A percentile compares a stretch with the other conserved stretches of the same genome.
phyloP scores from a whole-genome alignment of 2,329 filamentous ascomycete species.

The Macroventuria anomochaeta region DNA sequence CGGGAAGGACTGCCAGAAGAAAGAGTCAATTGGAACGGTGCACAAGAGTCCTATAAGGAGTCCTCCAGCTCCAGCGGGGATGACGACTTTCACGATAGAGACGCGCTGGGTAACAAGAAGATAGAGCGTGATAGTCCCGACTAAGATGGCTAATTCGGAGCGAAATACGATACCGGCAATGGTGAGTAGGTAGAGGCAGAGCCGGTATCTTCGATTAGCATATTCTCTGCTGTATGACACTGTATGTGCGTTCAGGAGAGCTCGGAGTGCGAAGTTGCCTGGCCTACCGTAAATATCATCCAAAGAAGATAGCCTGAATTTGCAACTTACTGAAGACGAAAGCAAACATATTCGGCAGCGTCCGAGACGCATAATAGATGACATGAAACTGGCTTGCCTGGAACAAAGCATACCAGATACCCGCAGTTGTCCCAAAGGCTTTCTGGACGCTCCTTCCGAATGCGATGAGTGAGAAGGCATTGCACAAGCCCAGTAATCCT shows the following conservation, averaged over 20 bases:
- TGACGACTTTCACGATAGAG: constrained; percentile 62
- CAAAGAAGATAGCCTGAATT: neutral
- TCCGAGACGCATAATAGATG: constrained; percentile 89
- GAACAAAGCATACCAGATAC: constrained; percentile 80
- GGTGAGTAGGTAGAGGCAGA: constrained; percentile 77
- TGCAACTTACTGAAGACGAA: constrained; percentile 76
- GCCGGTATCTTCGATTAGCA: constrained; percentile 60
- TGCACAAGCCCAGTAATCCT: constrained; percentile 77
- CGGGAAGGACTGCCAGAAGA: constrained; percentile 81
- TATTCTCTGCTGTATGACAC: constrained; percentile 43
- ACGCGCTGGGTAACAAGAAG: constrained; percentile 65
- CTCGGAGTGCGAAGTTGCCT: constrained; percentile 71
- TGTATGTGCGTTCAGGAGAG: constrained; percentile 57
- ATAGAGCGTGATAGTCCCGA: constrained; percentile 70
- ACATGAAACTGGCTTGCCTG: constrained; percentile 89
- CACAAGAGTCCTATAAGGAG: constrained; percentile 69
- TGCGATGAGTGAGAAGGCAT: constrained; percentile 70
- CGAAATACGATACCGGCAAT: constrained; percentile 85
- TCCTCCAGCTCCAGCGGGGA: constrained; percentile 71
- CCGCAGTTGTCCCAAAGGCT: constrained; percentile 72
- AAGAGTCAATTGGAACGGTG: constrained; percentile 82
- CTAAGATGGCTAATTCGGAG: constrained; percentile 83
- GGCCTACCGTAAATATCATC: neutral
- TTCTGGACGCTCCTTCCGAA: constrained; percentile 69
- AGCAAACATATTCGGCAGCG: constrained; percentile 95